Conservation (phyloP, 2,329 filamentous ascomycete genomes). For the Ilyonectria robusta region DNA sequence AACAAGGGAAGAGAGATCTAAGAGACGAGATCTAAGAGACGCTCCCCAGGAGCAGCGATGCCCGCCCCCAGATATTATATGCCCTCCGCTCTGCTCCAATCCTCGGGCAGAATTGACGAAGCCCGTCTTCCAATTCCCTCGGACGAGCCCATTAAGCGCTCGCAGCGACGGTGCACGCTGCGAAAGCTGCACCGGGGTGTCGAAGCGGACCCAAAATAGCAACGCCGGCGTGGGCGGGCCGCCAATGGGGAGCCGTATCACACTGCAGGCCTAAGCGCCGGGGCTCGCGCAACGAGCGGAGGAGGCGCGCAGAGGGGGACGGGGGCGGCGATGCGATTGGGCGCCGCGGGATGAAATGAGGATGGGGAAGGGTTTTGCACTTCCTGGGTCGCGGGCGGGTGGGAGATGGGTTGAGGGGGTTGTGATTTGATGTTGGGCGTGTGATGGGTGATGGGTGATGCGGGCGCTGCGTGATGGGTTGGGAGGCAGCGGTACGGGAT, state of each 20-base stretch:
- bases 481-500: background rate
- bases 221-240: background rate
- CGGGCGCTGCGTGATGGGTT: background rate
- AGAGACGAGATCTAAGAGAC: background rate
- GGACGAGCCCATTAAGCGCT: conserved; percentile 29
- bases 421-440: background rate
- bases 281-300: conserved; percentile 2
- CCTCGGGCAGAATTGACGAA: conserved; percentile 4
- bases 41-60: background rate
- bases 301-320: conserved; percentile 16
- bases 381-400: background rate
- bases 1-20: conserved; percentile 10
- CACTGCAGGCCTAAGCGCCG: conserved; percentile 34
- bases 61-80: conserved; percentile 23
- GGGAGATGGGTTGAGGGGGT: background rate
- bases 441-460: background rate
- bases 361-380: background rate
- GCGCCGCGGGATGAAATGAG: background rate
- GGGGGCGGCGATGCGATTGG: conserved; percentile 18
- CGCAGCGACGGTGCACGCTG: conserved; percentile 15
- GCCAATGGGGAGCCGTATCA: conserved; percentile 28
- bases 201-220: conserved; percentile 26
- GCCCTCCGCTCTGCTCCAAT: conserved; percentile 7
- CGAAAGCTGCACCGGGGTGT: background rate
- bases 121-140: background rate